These are phyloP conservation scores for Gracilaria gracilis DNA, from an alignment of 23 red algal genomes.

Conservation along the genomic window DNA sequence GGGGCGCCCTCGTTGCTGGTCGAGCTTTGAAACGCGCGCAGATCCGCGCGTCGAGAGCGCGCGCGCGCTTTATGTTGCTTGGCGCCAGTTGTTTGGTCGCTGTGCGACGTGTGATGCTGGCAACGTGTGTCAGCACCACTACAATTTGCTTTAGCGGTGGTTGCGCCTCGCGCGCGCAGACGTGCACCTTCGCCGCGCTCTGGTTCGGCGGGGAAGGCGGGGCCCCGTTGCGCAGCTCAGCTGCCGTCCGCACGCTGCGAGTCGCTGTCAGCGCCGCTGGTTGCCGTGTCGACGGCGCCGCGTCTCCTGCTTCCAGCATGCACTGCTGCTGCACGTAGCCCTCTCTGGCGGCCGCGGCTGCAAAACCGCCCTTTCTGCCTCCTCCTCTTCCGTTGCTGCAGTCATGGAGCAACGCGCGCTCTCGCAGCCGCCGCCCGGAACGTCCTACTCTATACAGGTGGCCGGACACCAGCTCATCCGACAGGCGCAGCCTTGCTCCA, in stretches of 20 bases:
- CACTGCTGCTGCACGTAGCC: neutral
- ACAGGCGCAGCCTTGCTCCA: slow-evolving; percentile 12
- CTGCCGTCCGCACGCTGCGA: no score
- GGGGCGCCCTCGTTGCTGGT: no score
- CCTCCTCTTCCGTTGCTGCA: neutral
- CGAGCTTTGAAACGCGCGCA: neutral
- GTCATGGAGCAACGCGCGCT: neutral
- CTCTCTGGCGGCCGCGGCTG: neutral
- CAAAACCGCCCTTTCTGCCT: neutral
- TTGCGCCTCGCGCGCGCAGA: no score
- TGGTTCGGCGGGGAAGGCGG: no score
- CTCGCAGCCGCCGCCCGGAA: slow-evolving; percentile 5
- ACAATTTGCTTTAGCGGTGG: no score
- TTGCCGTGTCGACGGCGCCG: no score
- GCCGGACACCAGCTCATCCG: slow-evolving; percentile 82
- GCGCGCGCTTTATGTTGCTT: neutral
- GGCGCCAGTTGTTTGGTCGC: neutral
- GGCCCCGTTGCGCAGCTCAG: no score
- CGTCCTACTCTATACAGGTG: slow-evolving; percentile 80
- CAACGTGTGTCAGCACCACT: neutral
- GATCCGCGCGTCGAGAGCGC: neutral
- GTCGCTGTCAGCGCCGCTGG: no score
- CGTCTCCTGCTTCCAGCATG: no score
- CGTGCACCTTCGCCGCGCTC: no score
- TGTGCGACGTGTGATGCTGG: neutral